Conservation (phyloP, 1,139 yeast genomes). For the Yamadazyma dushanensis region DNA sequence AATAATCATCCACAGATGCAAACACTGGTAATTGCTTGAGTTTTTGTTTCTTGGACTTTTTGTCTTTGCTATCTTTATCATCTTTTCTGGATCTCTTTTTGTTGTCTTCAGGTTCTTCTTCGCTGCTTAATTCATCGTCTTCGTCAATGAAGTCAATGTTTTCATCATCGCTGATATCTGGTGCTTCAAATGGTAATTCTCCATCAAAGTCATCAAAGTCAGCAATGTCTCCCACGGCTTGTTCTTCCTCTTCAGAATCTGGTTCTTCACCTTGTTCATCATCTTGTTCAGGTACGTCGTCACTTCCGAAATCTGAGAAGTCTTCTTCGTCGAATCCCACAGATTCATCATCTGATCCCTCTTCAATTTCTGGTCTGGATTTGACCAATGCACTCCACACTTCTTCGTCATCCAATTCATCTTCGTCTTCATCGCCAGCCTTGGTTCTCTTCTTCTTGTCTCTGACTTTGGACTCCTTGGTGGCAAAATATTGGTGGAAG, state of each 20-base stretch:
- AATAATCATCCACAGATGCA: constrained; percentile 89
- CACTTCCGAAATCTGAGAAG: constrained; percentile 32
- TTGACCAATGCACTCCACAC: constrained; percentile 89
- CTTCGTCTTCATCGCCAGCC: constrained; percentile 29
- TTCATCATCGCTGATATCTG: constrained; percentile 19
- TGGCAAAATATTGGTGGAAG: constrained; percentile 82
- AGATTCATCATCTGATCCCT: constrained; percentile 46
- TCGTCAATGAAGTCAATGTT: constrained; percentile 22
- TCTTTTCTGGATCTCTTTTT: constrained; percentile 23
- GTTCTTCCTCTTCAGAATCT: constrained; percentile 18
- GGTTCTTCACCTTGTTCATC: constrained; percentile 24
- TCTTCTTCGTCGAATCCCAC: constrained; percentile 51
- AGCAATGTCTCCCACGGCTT: constrained; percentile 12
- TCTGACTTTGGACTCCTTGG: constrained; percentile 52
- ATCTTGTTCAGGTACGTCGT: constrained; percentile 26
- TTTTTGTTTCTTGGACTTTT: constrained; percentile 51
- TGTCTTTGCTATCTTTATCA: constrained; percentile 17
- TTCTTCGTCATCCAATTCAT: constrained; percentile 62
- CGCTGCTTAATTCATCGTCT: constrained; percentile 15
- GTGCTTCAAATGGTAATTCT: constrained; percentile 26
- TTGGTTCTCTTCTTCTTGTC: constrained; percentile 25
- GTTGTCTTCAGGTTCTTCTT: constrained; percentile 12
- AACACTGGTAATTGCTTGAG: constrained; percentile 75
- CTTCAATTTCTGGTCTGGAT: constrained; percentile 79
- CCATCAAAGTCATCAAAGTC: constrained; percentile 28